Conservation (phyloP, 208 protist species). For the Leishmania guyanensis region DNA sequence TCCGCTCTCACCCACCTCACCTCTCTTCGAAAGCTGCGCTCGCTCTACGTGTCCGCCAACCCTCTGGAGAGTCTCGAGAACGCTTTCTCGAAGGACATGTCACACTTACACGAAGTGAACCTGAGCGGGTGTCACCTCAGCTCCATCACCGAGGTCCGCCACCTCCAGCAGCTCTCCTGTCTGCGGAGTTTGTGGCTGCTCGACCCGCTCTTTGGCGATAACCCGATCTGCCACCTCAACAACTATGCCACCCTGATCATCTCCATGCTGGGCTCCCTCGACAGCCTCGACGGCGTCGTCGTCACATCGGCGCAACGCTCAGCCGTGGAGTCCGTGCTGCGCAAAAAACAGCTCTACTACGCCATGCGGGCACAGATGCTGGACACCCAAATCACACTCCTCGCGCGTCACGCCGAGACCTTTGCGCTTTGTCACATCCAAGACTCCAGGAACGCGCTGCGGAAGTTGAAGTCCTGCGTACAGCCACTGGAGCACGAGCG, state of each 20-base stretch:
- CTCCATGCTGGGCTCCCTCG: slow-evolving; percentile 66
- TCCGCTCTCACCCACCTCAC: slow-evolving; percentile 46
- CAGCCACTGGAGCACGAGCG: slow-evolving; percentile 39
- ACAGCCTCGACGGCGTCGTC: slow-evolving; percentile 75
- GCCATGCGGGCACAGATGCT: slow-evolving; percentile 93
- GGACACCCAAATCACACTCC: slow-evolving; percentile 76
- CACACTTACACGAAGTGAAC: slow-evolving; percentile 88
- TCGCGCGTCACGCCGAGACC: slow-evolving; percentile 36
- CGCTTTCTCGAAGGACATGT: slow-evolving; percentile 51
- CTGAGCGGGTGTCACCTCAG: slow-evolving; percentile 85
- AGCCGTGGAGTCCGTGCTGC: slow-evolving; percentile 85
- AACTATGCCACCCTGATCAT: slow-evolving; percentile 95
- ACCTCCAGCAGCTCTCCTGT: slow-evolving; percentile 65
- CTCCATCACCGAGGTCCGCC: slow-evolving; percentile 86
- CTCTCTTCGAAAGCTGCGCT: slow-evolving; percentile 61
- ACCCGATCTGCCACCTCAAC: slow-evolving; percentile 90
- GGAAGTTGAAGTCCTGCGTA: slow-evolving; percentile 33
- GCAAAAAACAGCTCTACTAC: slow-evolving; percentile 96
- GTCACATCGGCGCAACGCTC: slow-evolving; percentile 83
- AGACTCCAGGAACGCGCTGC: slow-evolving; percentile 31
- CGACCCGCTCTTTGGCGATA: slow-evolving; percentile 93
- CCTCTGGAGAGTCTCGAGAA: slow-evolving; percentile 56
- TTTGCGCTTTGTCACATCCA: slow-evolving; percentile 20
- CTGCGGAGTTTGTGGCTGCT: slow-evolving; percentile 78
- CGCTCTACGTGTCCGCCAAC: slow-evolving; percentile 85